These are phyloP conservation scores for Parathielavia appendiculata DNA, from an alignment of 495 filamentous ascomycete species.

Conservation along the genomic window DNA sequence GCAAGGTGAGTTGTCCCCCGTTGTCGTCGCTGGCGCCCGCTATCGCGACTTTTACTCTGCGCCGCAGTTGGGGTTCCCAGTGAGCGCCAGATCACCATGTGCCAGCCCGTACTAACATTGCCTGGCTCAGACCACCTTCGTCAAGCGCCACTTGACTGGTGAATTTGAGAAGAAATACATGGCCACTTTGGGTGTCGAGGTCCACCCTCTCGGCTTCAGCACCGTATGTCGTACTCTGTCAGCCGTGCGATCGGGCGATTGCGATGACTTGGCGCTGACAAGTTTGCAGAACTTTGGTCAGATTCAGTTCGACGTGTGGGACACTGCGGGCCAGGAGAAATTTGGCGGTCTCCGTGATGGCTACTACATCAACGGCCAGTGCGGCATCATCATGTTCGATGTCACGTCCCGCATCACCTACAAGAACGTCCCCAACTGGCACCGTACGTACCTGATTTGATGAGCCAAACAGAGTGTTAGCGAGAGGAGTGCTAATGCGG, in stretches of 20 bases:
- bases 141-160: constrained; percentile 99
- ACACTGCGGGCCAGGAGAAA: constrained; percentile 99
- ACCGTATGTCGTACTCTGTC: constrained; percentile 61
- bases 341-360: constrained; percentile 99
- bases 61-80: constrained; percentile 26
- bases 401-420: constrained; percentile 99
- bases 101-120: constrained; percentile 25
- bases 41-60: not conserved
- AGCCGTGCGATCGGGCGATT: constrained; percentile 17
- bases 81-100: constrained; percentile 7
- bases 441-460: constrained; percentile 67
- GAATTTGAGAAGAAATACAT: constrained; percentile 99
- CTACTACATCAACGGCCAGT: constrained; percentile 99
- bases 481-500: constrained; percentile 18
- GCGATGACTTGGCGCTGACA: constrained; percentile 28
- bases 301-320: constrained; percentile 99
- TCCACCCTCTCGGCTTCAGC: constrained; percentile 90
- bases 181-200: constrained; percentile 98
- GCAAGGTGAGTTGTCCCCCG: constrained; percentile 68
- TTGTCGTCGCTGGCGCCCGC: not conserved
- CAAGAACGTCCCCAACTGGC: constrained; percentile 99
- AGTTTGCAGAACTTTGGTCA: constrained; percentile 75
- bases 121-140: constrained; percentile 83
- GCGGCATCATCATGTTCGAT: constrained; percentile 99
- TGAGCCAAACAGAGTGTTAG: no score